Evolutionary conservation across 1,284 basidiomycete genomes (phyloP), one percentile per base, ranked within the genome.

Genomic region (Naganishia cerealis): DNA sequence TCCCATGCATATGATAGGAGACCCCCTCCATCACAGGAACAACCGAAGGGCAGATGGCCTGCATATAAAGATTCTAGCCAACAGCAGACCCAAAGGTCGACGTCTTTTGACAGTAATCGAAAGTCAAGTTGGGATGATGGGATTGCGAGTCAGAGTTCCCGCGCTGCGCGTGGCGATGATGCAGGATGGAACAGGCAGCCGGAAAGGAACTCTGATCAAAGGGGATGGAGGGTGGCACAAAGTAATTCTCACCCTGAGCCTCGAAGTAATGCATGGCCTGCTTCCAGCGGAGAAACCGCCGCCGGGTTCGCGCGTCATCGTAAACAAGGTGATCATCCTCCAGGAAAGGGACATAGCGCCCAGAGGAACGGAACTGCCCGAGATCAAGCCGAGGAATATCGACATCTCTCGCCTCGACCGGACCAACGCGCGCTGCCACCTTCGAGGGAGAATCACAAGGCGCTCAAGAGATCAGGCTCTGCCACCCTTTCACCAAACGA

Each of bases 381-480:
- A 5, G 29, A 12, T 8, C 58, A 62, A 42, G 36, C 38, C 16
- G 46, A 52, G 26, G 46, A 38, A 7, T 39, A 38, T 40, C 48
- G 13, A 40, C 46, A 39, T 40, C 48, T 62, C 21, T 53, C 59
- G 48, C 59, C 59, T 13, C 50, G 39, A 40, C 59, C 46, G 21
- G 46, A 50, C 9, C 46, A 8, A 21, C 21, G 13, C 13, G n/a
- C 21, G 9, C 46, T 7, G 46, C 12, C 21, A 50, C 5, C 46
- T 24, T 21, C 21, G n/a, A 50, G 46, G 21, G 46, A 50, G 10
- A n/a, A 50, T 8, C 21, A 50, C 46, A 50, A 24, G 21, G n/a
- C 9, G n/a, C 46, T 50, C 21, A 50, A 50, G n/a, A 50, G 46
- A 21, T 50, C 46, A 10, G 46, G 46, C 21, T 50, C 46, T 50